Percentiles rank a stretch among this genome's conserved stretches.
Conservation (phyloP, 2,329 filamentous ascomycete genomes). For the Fusarium sp. region DNA sequence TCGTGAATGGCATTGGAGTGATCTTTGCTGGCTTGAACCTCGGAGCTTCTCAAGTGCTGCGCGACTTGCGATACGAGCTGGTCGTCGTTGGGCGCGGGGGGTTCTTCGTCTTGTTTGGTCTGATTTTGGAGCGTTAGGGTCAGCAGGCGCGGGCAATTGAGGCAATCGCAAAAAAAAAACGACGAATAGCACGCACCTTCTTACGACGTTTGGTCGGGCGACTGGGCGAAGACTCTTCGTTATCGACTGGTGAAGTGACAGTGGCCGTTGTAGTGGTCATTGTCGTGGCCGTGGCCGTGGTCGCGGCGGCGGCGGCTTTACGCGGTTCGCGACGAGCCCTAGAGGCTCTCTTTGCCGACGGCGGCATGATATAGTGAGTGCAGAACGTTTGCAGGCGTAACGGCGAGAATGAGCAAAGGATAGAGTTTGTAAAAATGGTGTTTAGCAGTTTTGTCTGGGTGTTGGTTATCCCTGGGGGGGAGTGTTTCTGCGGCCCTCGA, state of each 20-base stretch:
- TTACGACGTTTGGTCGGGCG: slow-evolving; percentile 73
- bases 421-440: background rate
- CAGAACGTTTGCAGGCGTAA: slow-evolving; percentile 16
- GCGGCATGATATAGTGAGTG: slow-evolving; percentile 48
- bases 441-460: background rate
- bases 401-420: slow-evolving; percentile 1
- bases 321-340: slow-evolving; percentile 55
- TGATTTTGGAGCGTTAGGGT: slow-evolving; percentile 39
- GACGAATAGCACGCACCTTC: slow-evolving; percentile 57
- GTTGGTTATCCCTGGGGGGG: slow-evolving; percentile 5
- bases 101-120: slow-evolving; percentile 52
- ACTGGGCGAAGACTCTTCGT: slow-evolving; percentile 67
- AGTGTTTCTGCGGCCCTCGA: slow-evolving; percentile 20
- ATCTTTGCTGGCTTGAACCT: slow-evolving; percentile 69
- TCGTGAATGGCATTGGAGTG: slow-evolving; percentile 73
- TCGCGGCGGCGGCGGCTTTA: slow-evolving; percentile 51
- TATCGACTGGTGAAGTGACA: slow-evolving; percentile 51
- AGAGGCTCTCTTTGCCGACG: slow-evolving; percentile 53
- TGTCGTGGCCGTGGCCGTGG: slow-evolving; percentile 37
- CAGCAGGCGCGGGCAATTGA: slow-evolving; percentile 20
- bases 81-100: slow-evolving; percentile 63
- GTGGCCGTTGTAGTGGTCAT: slow-evolving; percentile 47
- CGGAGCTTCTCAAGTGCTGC: slow-evolving; percentile 60
- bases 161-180: background rate
- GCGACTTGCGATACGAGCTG: slow-evolving; percentile 66